Evolutionary conservation across 148 eudicot genomes (phyloP).

Genomic region (Dysphania ambrosioides): DNA sequence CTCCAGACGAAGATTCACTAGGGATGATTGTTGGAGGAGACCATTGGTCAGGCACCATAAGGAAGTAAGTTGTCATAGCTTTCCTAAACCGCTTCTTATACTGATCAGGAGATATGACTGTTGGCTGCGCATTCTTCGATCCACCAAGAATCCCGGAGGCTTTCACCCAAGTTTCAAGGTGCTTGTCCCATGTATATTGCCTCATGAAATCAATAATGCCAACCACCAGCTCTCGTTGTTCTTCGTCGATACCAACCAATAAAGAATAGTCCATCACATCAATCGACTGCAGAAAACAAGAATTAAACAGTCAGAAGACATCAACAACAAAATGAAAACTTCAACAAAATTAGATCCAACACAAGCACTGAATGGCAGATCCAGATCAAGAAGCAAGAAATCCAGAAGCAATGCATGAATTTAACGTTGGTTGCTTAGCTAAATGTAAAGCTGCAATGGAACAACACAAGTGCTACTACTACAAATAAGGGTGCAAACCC

Average conservation of each 20-base stretch:
- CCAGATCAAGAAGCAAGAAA: background rate
- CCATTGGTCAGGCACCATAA: conserved; percentile 74
- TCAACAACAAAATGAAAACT: background rate
- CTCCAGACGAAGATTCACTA: conserved; percentile 33
- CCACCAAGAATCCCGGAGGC: conserved; percentile 75
- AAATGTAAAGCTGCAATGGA: too few species aligned
- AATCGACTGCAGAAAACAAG: conserved; percentile 37
- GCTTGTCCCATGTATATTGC: conserved; percentile 81
- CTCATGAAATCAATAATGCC: conserved; percentile 78
- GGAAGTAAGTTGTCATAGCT: conserved; percentile 71
- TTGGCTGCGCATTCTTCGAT: conserved; percentile 53
- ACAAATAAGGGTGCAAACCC: too few species aligned
- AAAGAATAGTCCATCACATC: conserved; percentile 76
- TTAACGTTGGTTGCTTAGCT: too few species aligned
- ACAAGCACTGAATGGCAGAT: background rate
- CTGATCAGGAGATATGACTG: conserved; percentile 68
- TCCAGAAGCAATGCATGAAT: too few species aligned
- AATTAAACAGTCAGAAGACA: background rate
- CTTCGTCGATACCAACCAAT: conserved; percentile 66
- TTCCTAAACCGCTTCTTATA: conserved; percentile 76
- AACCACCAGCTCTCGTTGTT: conserved; percentile 55
- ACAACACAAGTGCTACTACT: too few species aligned
- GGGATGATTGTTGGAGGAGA: conserved; percentile 38
- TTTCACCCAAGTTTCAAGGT: conserved; percentile 80
- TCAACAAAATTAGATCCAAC: background rate